These are phyloP conservation scores for Salvia splendens DNA, from an alignment of 257 asterid genomes.

Conservation along the genomic window DNA sequence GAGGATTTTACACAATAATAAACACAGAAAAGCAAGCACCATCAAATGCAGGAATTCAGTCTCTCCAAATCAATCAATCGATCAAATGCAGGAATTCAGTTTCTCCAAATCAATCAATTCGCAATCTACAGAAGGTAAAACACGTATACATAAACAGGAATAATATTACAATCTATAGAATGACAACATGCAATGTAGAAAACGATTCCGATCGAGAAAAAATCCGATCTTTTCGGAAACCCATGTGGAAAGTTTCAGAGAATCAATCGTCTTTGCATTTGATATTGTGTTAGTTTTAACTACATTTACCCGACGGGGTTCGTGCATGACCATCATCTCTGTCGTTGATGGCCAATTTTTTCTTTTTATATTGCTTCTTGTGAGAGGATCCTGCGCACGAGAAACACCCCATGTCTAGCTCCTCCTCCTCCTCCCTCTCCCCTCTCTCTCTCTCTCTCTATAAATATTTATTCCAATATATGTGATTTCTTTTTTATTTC, in stretches of 20 bases:
- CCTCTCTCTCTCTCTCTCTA: background rate
- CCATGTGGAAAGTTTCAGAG: background rate
- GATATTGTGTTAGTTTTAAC: background rate
- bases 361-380: constrained; percentile 29
- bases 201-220: background rate
- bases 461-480: background rate
- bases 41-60: background rate
- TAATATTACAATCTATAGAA: background rate
- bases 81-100: background rate
- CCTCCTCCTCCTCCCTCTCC: constrained; percentile 10
- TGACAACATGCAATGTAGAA: constrained; percentile 22
- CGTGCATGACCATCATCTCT: constrained; percentile 29
- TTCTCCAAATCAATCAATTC: background rate
- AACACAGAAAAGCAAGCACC: background rate
- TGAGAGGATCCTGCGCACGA: constrained; percentile 35
- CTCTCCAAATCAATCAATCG: background rate
- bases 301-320: constrained; percentile 28
- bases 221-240: background rate
- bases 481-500: constrained; percentile 17
- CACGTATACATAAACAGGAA: too few relatives aligned
- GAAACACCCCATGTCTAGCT: constrained; percentile 43
- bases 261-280: background rate
- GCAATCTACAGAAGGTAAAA: too few relatives aligned
- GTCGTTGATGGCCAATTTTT: constrained; percentile 3
- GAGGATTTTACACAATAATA: background rate